phyloP scores from a whole-genome alignment of 148 eudicot genomes.

The Arctostaphylos glauca region DNA sequence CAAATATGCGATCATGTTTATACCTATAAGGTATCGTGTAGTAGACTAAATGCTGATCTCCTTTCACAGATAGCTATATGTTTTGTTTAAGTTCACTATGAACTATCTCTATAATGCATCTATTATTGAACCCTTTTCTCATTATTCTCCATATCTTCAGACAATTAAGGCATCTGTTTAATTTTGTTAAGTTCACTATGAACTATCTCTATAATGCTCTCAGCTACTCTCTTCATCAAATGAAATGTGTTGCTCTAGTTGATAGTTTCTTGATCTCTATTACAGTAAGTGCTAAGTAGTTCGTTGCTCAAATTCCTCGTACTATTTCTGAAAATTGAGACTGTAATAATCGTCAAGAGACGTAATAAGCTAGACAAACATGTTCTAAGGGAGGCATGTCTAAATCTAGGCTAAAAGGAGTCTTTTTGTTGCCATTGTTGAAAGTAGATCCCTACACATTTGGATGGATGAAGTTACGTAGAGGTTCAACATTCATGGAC shows the following conservation, averaged over 20 bases:
- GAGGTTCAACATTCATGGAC: too few species aligned
- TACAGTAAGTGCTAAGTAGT: neutral
- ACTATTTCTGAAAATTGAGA: neutral
- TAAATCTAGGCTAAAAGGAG: neutral
- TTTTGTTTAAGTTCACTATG: neutral
- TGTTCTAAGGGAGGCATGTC: neutral
- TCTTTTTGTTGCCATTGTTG: neutral
- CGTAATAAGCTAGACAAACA: neutral
- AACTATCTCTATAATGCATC: neutral
- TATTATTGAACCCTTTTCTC: neutral
- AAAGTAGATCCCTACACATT: neutral
- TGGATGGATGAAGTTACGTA: neutral
- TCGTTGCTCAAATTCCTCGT: neutral
- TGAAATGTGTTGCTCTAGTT: neutral
- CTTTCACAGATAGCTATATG: neutral
- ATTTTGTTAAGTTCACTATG: neutral
- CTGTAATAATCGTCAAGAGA: neutral
- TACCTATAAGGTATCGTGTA: neutral
- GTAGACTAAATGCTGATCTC: neutral
- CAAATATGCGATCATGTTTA: neutral
- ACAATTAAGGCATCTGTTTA: too few species aligned
- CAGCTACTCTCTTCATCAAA: too few species aligned
- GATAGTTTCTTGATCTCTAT: neutral
- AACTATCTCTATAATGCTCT: neutral
- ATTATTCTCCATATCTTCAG: too few species aligned